These are phyloP conservation scores for Globisporangium polare DNA, from an alignment of 352 stramenopile genomes.

Conservation along the genomic window DNA sequence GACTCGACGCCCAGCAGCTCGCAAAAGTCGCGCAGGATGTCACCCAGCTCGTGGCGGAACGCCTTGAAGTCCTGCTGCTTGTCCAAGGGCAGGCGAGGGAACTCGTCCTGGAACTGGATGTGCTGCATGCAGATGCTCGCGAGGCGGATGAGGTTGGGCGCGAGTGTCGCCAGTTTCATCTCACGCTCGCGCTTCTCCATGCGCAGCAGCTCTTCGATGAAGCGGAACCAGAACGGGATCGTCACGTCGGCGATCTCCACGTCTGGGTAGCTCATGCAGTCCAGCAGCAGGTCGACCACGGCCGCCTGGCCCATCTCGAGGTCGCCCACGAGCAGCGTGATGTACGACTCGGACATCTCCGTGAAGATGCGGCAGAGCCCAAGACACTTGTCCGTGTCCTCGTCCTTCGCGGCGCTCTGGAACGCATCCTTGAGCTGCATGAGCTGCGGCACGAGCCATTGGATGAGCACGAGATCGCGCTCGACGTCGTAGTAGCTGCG, in stretches of 20 bases:
- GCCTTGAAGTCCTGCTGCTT: slow-evolving; percentile 82
- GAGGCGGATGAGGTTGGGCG: slow-evolving; percentile 49
- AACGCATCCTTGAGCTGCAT: slow-evolving; percentile 64
- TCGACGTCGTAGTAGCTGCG: slow-evolving; percentile 48
- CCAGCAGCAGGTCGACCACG: slow-evolving; percentile 82
- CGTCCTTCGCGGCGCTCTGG: slow-evolving; percentile 34
- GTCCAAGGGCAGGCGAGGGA: slow-evolving; percentile 53
- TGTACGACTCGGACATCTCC: slow-evolving; percentile 85
- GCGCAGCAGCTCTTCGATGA: slow-evolving; percentile 46
- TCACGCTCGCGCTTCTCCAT: slow-evolving; percentile 10
- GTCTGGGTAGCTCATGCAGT: slow-evolving; percentile 83
- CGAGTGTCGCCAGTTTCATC: slow-evolving; percentile 36
- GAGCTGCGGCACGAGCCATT: slow-evolving; percentile 77
- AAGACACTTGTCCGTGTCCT: slow-evolving; percentile 74
- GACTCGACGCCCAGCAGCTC: slow-evolving; percentile 64
- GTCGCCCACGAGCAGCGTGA: slow-evolving; percentile 70
- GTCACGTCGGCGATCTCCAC: slow-evolving; percentile 79
- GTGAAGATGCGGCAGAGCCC: slow-evolving; percentile 88
- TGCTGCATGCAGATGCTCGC: slow-evolving; percentile 78
- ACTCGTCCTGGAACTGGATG: slow-evolving; percentile 71
- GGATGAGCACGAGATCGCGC: slow-evolving; percentile 47
- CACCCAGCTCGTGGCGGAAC: slow-evolving; percentile 73
- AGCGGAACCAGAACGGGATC: slow-evolving; percentile 81
- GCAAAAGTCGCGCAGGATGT: slow-evolving; percentile 80
- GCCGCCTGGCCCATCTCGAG: slow-evolving; percentile 50